Evolutionary conservation across 768 basidiomycete species (phyloP), one percentile per base, ranked within the genome.

Genomic region (Xerocomus potaroensis): DNA sequence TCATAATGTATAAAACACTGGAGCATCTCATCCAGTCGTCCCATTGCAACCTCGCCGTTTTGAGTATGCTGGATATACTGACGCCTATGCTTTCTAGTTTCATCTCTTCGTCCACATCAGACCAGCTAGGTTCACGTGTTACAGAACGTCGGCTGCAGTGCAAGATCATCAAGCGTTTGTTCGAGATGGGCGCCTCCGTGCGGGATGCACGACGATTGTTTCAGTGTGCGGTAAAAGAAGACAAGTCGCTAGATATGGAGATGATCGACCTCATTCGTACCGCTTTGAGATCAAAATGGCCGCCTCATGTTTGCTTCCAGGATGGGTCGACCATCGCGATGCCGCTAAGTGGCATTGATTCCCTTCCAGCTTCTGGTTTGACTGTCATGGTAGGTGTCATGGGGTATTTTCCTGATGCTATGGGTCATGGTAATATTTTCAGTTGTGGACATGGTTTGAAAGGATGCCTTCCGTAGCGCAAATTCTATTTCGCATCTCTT

Each of bases 231-330:
- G 69, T 84, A 37, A 72, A 63, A 32, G 69, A 65, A 2, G 72
- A 78, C 43, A 73, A 75, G 12, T 70, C 67, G 0, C 61, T 89
- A 21, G 80, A 89, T 50, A 59, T 67, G 6, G 85, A 87, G 38
- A 72, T 87, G 29, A 61, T 91, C 36, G 87, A 88, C 35, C 65
- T 89, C 22, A 72, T 91, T 43, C 78, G 84, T 7, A 73, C 76
- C 37, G 81, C 79, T 3, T 82, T 87, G 74, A 84, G 79, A 62
- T 80, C 81, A 31, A 75, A 80, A 27, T 91, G 89, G 90, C 80
- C 85, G 1, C 78, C 81, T 46, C 89, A 91, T 59, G 77, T 92
- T 49, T 85, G 80, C 3, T 67, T 91, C 55, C 80, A 81, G 59
- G 74, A 75, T 2, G 61, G 69, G 5, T 77, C 84, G 3, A 67